Percentiles rank a stretch among this genome's conserved stretches.
Evolutionary conservation across 192 early-diverging fungal genomes (phyloP).

Genomic region (Chytriomyces hyalinus): DNA sequence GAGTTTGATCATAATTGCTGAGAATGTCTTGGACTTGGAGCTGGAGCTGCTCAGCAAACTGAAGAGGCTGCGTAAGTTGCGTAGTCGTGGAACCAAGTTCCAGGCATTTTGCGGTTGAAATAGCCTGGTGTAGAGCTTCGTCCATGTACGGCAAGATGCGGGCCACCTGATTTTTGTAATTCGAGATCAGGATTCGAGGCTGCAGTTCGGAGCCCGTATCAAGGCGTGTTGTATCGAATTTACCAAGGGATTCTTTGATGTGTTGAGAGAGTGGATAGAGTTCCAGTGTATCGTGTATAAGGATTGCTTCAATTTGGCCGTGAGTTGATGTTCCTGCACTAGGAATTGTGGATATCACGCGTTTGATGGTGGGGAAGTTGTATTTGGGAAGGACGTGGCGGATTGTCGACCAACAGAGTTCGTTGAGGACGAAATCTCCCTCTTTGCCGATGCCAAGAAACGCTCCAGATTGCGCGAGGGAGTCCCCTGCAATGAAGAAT

Average conservation of each 20-base stretch:
- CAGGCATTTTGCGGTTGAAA: background rate
- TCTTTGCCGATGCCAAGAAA: conserved; percentile 3
- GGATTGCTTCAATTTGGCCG: too few species aligned
- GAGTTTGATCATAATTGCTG: conserved; percentile 17
- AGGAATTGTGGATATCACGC: too few species aligned
- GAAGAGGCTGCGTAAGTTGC: background rate
- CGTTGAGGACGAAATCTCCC: conserved; percentile 21
- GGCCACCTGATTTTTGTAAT: background rate
- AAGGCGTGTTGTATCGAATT: too few species aligned
- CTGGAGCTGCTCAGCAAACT: background rate
- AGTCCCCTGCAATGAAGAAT: conserved; percentile 32
- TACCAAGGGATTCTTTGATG: too few species aligned
- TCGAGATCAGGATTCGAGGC: too few species aligned
- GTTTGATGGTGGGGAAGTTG: too few species aligned
- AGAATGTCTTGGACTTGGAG: background rate
- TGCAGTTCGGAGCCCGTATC: too few species aligned
- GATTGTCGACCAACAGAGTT: too few species aligned
- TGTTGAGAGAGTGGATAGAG: too few species aligned
- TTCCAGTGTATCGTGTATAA: too few species aligned
- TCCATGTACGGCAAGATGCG: background rate
- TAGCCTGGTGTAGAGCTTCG: background rate
- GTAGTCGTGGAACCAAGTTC: background rate
- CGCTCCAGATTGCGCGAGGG: conserved; percentile 9
- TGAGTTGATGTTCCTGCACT: too few species aligned
- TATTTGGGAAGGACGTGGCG: too few species aligned